Conservation (phyloP, 2,329 filamentous ascomycete genomes). For the Penicillium sp. region DNA sequence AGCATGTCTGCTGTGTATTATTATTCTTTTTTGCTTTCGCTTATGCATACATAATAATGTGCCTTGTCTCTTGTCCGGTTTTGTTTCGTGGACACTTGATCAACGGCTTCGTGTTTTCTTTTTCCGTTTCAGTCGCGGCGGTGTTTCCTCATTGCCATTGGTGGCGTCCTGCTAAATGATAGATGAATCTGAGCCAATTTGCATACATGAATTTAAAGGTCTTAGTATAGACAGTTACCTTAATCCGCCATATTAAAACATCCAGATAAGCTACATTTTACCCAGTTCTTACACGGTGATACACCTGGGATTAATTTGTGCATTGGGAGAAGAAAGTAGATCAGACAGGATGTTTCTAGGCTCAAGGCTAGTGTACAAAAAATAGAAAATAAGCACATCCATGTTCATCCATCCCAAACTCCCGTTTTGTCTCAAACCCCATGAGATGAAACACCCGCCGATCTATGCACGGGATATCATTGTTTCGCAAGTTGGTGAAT, state of each 20-base stretch:
- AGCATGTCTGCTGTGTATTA: constrained; percentile 20
- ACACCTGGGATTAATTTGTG: no score
- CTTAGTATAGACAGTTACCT: neutral
- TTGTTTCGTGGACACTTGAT: neutral
- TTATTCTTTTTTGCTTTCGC: constrained; percentile 11
- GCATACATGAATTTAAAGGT: neutral
- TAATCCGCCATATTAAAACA: neutral
- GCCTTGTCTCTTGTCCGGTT: neutral
- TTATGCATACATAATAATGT: constrained; percentile 23
- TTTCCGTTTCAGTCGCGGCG: neutral
- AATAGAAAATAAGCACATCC: constrained; percentile 7
- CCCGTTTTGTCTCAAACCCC: neutral
- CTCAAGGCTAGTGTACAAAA: constrained; percentile 9
- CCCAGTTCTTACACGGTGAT: no score
- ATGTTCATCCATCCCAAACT: constrained; percentile 7
- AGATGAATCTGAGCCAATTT: constrained; percentile 7
- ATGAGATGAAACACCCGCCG: constrained; percentile 1
- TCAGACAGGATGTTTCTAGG: constrained; percentile 6
- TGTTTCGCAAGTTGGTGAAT: constrained; percentile 60
- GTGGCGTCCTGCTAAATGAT: neutral
- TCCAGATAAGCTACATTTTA: neutral
- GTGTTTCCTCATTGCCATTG: neutral
- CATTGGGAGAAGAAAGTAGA: neutral
- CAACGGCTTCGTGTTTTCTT: neutral
- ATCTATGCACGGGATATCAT: constrained; percentile 15